Conservation (phyloP, 192 early-diverging fungal species). For the Linnemannia zychae region DNA sequence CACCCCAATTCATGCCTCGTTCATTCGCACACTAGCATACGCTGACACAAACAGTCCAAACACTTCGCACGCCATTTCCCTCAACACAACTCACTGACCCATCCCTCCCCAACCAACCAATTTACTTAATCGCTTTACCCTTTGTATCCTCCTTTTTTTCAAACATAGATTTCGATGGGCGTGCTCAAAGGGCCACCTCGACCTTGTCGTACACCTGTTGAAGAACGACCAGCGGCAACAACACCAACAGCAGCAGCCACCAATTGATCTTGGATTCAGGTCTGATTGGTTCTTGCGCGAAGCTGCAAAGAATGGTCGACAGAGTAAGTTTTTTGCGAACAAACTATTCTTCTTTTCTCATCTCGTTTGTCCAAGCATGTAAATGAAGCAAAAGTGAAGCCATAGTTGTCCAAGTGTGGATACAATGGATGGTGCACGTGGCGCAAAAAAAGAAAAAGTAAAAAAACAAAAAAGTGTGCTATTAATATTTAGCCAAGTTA, state of each 20-base stretch:
- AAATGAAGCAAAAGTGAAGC: no score
- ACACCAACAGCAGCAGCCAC: slow-evolving; percentile 5
- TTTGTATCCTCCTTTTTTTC: background rate
- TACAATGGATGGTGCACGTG: background rate
- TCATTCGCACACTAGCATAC: background rate
- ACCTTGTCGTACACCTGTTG: slow-evolving; percentile 29
- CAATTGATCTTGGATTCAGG: slow-evolving; percentile 35
- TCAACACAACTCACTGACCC: background rate
- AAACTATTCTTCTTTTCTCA: no score
- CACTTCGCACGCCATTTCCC: background rate
- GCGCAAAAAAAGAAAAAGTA: background rate
- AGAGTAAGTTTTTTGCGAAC: slow-evolving; percentile 34
- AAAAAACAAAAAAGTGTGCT: no score
- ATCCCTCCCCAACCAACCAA: no score
- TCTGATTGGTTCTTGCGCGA: slow-evolving; percentile 52
- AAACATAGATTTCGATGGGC: slow-evolving; percentile 50
- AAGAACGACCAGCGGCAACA: background rate
- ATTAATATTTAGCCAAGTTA: background rate
- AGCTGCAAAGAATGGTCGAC: slow-evolving; percentile 40
- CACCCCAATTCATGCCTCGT: background rate
- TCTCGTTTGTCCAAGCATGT: no score
- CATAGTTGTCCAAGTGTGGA: background rate
- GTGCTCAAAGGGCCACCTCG: slow-evolving; percentile 41
- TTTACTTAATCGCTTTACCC: background rate
- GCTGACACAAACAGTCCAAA: background rate